These are phyloP conservation scores for Blastobotrys indianensis DNA, from an alignment of 1,139 yeast genomes.

Conservation along the genomic window DNA sequence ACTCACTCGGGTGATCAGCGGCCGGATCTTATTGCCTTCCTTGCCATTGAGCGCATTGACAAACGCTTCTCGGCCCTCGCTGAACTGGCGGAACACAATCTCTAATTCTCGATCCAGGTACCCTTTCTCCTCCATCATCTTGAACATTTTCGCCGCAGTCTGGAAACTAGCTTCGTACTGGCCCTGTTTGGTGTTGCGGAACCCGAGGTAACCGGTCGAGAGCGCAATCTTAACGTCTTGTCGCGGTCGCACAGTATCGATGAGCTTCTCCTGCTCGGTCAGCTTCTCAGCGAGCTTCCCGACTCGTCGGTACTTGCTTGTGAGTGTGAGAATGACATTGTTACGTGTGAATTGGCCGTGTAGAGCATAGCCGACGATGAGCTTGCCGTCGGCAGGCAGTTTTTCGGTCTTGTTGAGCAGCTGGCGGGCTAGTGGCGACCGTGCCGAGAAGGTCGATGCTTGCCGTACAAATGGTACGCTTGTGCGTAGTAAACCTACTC, in stretches of 20 bases:
- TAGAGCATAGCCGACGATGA: conserved; percentile 53
- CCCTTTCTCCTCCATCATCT: conserved; percentile 53
- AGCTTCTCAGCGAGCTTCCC: conserved; percentile 33
- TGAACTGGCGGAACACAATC: conserved; percentile 70
- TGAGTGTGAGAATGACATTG: conserved; percentile 73
- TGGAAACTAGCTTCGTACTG: conserved; percentile 96
- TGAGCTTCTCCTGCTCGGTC: conserved; percentile 63
- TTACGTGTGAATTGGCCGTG: conserved; percentile 75
- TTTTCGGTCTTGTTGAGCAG: conserved; percentile 2
- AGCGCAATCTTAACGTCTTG: conserved; percentile 65
- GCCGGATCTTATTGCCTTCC: conserved; percentile 70
- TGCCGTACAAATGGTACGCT: too few relatives aligned
- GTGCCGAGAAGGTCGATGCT: too few relatives aligned
- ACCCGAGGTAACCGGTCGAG: conserved; percentile 38
- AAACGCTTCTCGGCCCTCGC: conserved; percentile 87
- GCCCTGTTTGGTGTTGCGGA: conserved; percentile 52
- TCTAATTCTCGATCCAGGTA: conserved; percentile 45
- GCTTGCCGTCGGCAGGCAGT: conserved; percentile 26
- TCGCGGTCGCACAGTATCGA: conserved; percentile 73
- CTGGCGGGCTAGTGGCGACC: too few relatives aligned
- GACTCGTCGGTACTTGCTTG: conserved; percentile 57
- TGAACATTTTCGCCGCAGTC: conserved; percentile 68
- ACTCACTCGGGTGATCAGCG: conserved; percentile 58
- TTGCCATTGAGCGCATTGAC: conserved; percentile 79
- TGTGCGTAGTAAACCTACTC: too few relatives aligned